A percentile compares a stretch with the other conserved stretches of the same genome.
Evolutionary conservation across 257 asterid genomes (phyloP).

Genomic region (Verbena officinalis): DNA sequence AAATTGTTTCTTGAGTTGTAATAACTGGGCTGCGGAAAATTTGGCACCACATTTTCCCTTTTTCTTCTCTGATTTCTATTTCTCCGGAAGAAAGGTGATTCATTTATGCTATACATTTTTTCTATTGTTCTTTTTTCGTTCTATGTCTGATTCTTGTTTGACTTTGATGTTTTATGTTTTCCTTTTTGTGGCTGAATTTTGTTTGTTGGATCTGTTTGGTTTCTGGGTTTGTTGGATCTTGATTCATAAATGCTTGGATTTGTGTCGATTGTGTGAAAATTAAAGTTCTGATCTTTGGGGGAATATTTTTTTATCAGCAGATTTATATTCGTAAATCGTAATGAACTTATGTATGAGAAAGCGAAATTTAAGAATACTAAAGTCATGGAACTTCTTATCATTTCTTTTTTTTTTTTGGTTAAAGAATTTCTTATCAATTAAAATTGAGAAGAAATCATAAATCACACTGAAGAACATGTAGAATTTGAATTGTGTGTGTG

Average conservation of each 20-base stretch:
- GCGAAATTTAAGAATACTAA: constrained; percentile 10
- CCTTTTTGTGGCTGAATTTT: constrained; percentile 7
- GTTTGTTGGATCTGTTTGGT: constrained; percentile 30
- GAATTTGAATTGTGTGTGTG: background rate
- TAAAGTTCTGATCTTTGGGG: constrained; percentile 30
- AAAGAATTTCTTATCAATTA: too few species aligned
- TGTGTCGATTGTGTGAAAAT: constrained; percentile 13
- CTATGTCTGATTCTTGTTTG: background rate
- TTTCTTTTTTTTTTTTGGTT: background rate
- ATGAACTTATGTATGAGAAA: background rate
- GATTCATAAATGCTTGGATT: constrained; percentile 16
- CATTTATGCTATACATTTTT: background rate
- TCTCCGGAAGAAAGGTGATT: constrained; percentile 16
- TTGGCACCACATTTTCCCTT: constrained; percentile 31
- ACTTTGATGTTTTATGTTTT: background rate
- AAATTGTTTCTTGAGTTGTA: background rate
- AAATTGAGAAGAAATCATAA: background rate
- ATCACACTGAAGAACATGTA: background rate
- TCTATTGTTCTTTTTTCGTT: background rate
- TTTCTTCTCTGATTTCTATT: background rate
- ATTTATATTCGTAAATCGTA: background rate
- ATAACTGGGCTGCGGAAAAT: background rate
- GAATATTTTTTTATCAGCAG: background rate
- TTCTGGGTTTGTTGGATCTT: constrained; percentile 27
- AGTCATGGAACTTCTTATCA: background rate